Evolutionary conservation across 805 yeast species (phyloP), one percentile per base, ranked within the genome.

Genomic region (Komagataella pseudopastoris): DNA sequence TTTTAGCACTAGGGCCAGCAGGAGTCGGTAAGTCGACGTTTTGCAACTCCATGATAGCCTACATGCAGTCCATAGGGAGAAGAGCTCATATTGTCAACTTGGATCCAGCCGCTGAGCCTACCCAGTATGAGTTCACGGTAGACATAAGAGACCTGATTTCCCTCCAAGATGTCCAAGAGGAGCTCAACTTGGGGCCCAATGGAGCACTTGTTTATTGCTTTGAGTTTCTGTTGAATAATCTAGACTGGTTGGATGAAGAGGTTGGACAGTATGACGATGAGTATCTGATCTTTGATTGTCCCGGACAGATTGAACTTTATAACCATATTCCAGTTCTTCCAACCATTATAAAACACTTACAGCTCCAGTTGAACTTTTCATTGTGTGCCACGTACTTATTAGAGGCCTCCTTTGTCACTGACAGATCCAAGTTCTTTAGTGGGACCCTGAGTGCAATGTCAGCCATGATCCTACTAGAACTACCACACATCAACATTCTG

Each of bases 391-490:
- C 96, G 0, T 93, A 93, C 66, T 69, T 93, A 48, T 68, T 93
- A 54, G 99, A 93, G 63, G 96, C 98, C 0, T 91, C 98, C 3
- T 93, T 93, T 66, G 86, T 91, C 48, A 74, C 91, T 52, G 99
- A 93, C 64, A 76, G 81, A 47, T 78, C 96, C 8, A 95, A 95
- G 67, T 93, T 89, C 66, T 93, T 93, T 65, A 84, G 95, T 51
- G 99, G 99, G 2, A 95, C 96, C 0, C 71, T 93, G 53, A 81
- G 90, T 63, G 99, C 99, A 18, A 93, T 93, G 99, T 84, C 95
- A 20, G 96, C 99, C 1, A 93, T 93, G 99, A 88, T 93, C 24
- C 72, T 93, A 53, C 72, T 93, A 50, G 99, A 93, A 65, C 74
- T 91, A 46, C 99, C 99, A 14, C 99, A 93, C 63, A 82, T 93